Conservation (phyloP, 1,139 yeast species). For the Taphrina communis region DNA sequence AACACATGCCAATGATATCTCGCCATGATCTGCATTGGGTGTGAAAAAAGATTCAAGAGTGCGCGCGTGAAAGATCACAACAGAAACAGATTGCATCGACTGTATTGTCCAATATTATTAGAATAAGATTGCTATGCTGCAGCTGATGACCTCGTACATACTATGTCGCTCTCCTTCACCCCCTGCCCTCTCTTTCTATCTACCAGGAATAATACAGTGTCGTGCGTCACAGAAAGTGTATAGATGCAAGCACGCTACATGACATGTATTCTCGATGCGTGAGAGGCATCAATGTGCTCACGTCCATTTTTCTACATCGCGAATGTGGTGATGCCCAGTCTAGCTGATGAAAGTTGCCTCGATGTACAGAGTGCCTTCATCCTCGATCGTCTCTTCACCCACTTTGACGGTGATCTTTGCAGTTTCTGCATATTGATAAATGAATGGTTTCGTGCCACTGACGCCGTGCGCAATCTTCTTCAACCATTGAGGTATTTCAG, state of each 20-base stretch:
- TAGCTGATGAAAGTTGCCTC: slow-evolving; percentile 66
- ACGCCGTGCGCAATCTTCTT: slow-evolving; percentile 92
- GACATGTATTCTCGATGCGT: not conserved
- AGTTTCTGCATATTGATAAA: slow-evolving; percentile 82
- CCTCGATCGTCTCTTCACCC: slow-evolving; percentile 51
- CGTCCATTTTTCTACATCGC: not conserved
- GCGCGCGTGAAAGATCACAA: too few relatives aligned
- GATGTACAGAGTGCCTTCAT: slow-evolving; percentile 61
- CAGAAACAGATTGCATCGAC: too few relatives aligned
- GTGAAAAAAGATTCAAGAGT: too few relatives aligned
- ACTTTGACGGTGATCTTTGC: slow-evolving; percentile 50
- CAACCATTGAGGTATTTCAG: slow-evolving; percentile 92
- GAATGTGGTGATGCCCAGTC: not conserved
- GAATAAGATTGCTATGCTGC: not conserved
- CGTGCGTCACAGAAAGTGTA: too few relatives aligned
- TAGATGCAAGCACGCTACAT: too few relatives aligned
- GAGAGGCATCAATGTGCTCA: not conserved
- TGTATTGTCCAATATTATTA: too few relatives aligned
- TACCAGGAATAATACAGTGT: too few relatives aligned
- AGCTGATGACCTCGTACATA: not conserved
- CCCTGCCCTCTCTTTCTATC: too few relatives aligned
- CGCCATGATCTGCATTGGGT: too few relatives aligned
- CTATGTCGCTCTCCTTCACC: not conserved
- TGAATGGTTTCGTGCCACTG: slow-evolving; percentile 93
- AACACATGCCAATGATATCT: too few relatives aligned